phyloP scores from a whole-genome alignment of 257 asterid genomes.

The Penstemon eatonii region DNA sequence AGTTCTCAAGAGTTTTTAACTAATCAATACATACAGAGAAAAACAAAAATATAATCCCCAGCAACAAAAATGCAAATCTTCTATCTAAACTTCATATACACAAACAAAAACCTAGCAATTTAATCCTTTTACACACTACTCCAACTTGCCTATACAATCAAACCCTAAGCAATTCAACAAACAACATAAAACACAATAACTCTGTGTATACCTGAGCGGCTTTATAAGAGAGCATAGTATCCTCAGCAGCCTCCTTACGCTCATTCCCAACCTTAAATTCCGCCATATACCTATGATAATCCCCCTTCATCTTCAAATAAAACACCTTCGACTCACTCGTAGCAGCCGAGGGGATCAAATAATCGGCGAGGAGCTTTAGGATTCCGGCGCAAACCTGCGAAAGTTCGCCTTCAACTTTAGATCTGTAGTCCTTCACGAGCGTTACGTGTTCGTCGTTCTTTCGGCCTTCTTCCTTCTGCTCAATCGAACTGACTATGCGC shows the following conservation, averaged over 20 bases:
- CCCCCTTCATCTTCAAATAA: constrained; percentile 78
- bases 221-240: constrained; percentile 64
- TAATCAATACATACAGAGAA: background rate
- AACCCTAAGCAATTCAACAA: background rate
- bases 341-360: constrained; percentile 49
- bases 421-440: constrained; percentile 68
- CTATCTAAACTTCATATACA: background rate
- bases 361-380: constrained; percentile 40
- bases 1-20: no score
- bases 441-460: constrained; percentile 69
- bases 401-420: constrained; percentile 63
- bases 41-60: background rate
- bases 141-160: background rate
- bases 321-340: constrained; percentile 65
- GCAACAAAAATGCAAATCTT: background rate
- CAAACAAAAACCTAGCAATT: background rate
- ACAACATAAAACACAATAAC: background rate
- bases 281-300: constrained; percentile 62
- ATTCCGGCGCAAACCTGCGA: constrained; percentile 60
- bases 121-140: no score
- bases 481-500: constrained; percentile 67
- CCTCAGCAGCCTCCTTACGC: constrained; percentile 69
- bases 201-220: constrained; percentile 59
- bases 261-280: constrained; percentile 63
- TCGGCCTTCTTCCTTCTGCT: constrained; percentile 73